These are phyloP conservation scores for Diaporthe ilicicola DNA, from an alignment of 2,329 filamentous ascomycete species.

Conservation along the genomic window DNA sequence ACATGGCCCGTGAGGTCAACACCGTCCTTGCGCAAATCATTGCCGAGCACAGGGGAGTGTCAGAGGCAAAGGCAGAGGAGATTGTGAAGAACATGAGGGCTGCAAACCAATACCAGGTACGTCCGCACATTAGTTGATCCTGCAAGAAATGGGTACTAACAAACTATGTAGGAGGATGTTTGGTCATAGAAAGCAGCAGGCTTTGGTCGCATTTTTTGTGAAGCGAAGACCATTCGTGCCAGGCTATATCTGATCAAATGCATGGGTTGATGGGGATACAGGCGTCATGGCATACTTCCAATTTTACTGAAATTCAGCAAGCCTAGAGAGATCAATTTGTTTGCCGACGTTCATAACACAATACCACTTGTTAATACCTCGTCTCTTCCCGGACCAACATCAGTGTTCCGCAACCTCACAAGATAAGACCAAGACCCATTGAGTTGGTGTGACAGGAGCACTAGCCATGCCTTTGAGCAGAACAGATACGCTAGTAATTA, in stretches of 20 bases:
- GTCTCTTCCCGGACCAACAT: not conserved
- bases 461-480: not conserved
- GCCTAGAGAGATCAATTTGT: conserved; percentile 14
- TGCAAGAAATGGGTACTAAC: conserved; percentile 41
- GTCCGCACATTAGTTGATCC: conserved; percentile 38
- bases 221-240: conserved; percentile 8
- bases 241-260: conserved; percentile 6
- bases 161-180: conserved; percentile 68
- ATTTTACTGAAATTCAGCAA: conserved; percentile 17
- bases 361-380: conserved; percentile 17
- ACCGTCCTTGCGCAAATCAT: conserved; percentile 87
- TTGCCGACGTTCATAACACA: not conserved
- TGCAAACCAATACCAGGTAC: conserved; percentile 93
- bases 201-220: conserved; percentile 28
- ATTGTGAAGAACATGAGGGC: conserved; percentile 97
- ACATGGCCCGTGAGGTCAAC: conserved; percentile 96
- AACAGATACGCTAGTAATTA: not conserved
- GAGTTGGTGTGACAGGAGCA: not conserved
- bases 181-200: conserved; percentile 63
- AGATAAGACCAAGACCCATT: not conserved
- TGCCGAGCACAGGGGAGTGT: conserved; percentile 80
- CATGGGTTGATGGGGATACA: conserved; percentile 25
- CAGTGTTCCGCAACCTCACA: not conserved
- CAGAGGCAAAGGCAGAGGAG: conserved; percentile 90
- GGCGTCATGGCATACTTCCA: conserved; percentile 24